Conservation (phyloP, 768 basidiomycete genomes). For the Trametopsis cervina region DNA sequence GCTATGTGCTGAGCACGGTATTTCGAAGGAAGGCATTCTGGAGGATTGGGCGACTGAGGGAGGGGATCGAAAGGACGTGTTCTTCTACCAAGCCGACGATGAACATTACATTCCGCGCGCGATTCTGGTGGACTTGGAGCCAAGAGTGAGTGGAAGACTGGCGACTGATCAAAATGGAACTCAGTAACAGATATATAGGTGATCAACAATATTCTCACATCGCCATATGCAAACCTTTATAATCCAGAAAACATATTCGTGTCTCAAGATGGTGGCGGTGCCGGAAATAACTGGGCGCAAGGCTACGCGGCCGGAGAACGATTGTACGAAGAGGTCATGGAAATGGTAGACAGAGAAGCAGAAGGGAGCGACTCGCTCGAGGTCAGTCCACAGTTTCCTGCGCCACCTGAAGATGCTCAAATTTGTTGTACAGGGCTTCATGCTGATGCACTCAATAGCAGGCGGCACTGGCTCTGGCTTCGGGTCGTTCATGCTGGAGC, state of each 20-base stretch:
- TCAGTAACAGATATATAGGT: constrained; percentile 58
- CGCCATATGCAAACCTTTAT: constrained; percentile 85
- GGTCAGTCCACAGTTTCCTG: constrained; percentile 36
- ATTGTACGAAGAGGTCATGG: constrained; percentile 95
- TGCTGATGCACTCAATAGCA: constrained; percentile 98
- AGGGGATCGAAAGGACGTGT: constrained; percentile 96
- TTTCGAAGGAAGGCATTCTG: constrained; percentile 89
- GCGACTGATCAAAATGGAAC: too few species aligned
- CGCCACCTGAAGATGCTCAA: neutral
- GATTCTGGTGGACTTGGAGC: constrained; percentile 93
- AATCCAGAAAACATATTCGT: constrained; percentile 98
- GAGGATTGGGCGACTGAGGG: constrained; percentile 97
- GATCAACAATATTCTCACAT: constrained; percentile 88
- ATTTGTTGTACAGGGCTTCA: constrained; percentile 72
- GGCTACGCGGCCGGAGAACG: constrained; percentile 87
- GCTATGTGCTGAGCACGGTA: constrained; percentile 96
- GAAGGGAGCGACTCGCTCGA: constrained; percentile 97
- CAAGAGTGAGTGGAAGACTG: constrained; percentile 69
- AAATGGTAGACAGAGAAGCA: constrained; percentile 97
- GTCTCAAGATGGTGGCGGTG: constrained; percentile 96
- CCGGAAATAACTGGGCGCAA: constrained; percentile 98
- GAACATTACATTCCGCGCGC: constrained; percentile 98
- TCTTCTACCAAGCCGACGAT: constrained; percentile 99
- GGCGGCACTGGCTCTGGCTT: constrained; percentile 98
- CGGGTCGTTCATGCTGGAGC: constrained; percentile 95